Conservation (phyloP, 2,329 filamentous ascomycete species). For the Apiospora phragmitis region DNA sequence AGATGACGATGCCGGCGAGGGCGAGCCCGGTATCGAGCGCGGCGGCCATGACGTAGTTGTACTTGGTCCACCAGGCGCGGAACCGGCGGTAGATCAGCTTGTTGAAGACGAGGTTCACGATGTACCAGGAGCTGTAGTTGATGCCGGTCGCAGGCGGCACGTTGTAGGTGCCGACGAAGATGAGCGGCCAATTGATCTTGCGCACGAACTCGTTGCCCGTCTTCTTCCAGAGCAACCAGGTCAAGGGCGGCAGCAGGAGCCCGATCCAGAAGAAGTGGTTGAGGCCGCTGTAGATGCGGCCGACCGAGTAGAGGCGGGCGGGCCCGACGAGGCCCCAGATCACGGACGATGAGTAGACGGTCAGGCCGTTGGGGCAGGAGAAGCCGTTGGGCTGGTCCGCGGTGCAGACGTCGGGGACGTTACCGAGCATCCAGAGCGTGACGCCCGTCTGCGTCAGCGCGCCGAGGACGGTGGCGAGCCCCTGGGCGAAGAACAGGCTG, state of each 20-base stretch:
- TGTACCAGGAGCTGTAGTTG: slow-evolving; percentile 37
- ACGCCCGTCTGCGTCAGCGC: slow-evolving; percentile 42
- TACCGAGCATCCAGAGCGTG: slow-evolving; percentile 29
- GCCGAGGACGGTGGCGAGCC: slow-evolving; percentile 38
- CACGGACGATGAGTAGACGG: slow-evolving; percentile 33
- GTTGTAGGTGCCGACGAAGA: slow-evolving; percentile 34
- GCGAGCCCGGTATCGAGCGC: slow-evolving; percentile 41
- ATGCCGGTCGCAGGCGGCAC: slow-evolving; percentile 37
- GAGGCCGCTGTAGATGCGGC: slow-evolving; percentile 30
- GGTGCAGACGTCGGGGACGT: slow-evolving; percentile 31
- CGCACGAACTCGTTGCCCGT: slow-evolving; percentile 33
- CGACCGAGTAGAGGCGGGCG: slow-evolving; percentile 32
- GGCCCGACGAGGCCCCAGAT: slow-evolving; percentile 36
- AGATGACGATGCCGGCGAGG: slow-evolving; percentile 29
- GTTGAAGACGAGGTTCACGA: slow-evolving; percentile 35
- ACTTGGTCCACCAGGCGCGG: slow-evolving; percentile 34
- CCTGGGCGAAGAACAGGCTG: slow-evolving; percentile 34
- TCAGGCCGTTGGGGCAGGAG: slow-evolving; percentile 32
- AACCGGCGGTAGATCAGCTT: slow-evolving; percentile 29
- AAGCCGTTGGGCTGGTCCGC: slow-evolving; percentile 32
- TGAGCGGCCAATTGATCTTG: slow-evolving; percentile 34
- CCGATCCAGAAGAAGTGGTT: slow-evolving; percentile 36
- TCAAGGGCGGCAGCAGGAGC: slow-evolving; percentile 40
- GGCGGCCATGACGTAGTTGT: slow-evolving; percentile 35
- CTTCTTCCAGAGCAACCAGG: slow-evolving; percentile 41